phyloP scores from a whole-genome alignment of 257 asterid genomes.

The Parsonsia alboflavescens region DNA sequence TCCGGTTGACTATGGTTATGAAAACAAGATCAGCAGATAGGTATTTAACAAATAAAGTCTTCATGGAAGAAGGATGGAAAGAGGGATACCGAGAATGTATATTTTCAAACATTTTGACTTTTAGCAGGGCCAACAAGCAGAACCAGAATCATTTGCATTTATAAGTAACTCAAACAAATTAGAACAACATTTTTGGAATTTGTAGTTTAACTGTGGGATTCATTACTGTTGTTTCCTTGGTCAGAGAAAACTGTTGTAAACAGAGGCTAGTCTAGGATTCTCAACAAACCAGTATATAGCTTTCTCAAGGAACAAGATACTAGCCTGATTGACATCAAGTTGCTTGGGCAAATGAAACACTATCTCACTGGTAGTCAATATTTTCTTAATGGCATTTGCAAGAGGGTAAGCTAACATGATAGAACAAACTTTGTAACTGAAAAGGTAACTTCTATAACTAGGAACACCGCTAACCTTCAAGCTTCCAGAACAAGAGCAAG shows the following conservation, averaged over 20 bases:
- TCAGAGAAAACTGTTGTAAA: neutral
- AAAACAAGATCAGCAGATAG: neutral
- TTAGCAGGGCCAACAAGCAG: neutral
- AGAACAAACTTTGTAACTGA: neutral
- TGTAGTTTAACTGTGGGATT: neutral
- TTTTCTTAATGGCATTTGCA: neutral
- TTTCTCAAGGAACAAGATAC: neutral
- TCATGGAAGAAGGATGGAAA: neutral
- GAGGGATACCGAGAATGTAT: neutral
- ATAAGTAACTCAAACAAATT: neutral
- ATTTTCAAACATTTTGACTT: neutral
- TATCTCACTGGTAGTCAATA: neutral
- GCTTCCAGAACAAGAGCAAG: conserved; percentile 97
- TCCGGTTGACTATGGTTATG: neutral
- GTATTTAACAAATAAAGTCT: neutral
- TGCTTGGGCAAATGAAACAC: neutral
- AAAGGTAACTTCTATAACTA: neutral
- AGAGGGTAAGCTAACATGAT: neutral
- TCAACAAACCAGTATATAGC: neutral
- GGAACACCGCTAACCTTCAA: conserved; percentile 52
- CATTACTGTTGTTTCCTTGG: neutral
- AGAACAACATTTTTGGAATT: neutral
- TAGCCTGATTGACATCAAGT: neutral
- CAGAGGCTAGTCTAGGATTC: neutral
- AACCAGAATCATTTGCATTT: neutral